Evolutionary conservation across 192 early-diverging fungal species (phyloP).

Genomic region (Backusella circina): DNA sequence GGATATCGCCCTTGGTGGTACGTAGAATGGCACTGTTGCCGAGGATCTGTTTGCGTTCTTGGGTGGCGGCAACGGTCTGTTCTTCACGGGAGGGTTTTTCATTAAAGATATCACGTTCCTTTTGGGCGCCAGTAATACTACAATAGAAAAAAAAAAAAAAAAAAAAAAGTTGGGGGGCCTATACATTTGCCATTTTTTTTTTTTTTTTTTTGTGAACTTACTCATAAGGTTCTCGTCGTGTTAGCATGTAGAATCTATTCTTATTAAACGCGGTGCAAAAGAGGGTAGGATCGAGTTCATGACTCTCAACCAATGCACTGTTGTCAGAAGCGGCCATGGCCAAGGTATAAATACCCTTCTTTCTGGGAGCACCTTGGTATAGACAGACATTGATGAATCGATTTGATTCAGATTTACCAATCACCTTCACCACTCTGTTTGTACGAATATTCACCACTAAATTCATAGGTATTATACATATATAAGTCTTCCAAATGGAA

Average conservation of each 20-base stretch:
- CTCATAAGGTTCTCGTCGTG: conserved; percentile 79
- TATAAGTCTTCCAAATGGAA: not conserved
- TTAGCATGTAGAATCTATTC: conserved; percentile 95
- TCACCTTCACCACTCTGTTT: conserved; percentile 78
- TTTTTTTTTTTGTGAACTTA: conserved; percentile 30
- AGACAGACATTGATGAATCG: conserved; percentile 87
- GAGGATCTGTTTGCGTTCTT: conserved; percentile 57
- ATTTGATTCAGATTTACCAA: conserved; percentile 91
- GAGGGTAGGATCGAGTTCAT: conserved; percentile 76
- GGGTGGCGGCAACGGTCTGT: conserved; percentile 78
- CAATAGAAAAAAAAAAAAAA: not conserved
- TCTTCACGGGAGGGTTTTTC: conserved; percentile 96
- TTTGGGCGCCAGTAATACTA: conserved; percentile 34
- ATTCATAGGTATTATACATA: not conserved
- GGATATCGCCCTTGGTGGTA: conserved; percentile 91
- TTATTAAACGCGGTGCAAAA: conserved; percentile 88
- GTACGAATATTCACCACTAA: conserved; percentile 76
- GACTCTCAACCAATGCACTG: conserved; percentile 61
- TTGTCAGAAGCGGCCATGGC: conserved; percentile 89
- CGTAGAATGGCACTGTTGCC: conserved; percentile 77
- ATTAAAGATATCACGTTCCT: conserved; percentile 93
- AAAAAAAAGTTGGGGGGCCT: not conserved
- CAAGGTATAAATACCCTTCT: conserved; percentile 71
- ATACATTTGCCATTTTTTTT: too few relatives aligned
- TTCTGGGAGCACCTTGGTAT: conserved; percentile 86